A percentile compares a stretch with the other conserved stretches of the same genome.
phyloP scores from a whole-genome alignment of 495 filamentous ascomycete species.

The Penicillium salamii region DNA sequence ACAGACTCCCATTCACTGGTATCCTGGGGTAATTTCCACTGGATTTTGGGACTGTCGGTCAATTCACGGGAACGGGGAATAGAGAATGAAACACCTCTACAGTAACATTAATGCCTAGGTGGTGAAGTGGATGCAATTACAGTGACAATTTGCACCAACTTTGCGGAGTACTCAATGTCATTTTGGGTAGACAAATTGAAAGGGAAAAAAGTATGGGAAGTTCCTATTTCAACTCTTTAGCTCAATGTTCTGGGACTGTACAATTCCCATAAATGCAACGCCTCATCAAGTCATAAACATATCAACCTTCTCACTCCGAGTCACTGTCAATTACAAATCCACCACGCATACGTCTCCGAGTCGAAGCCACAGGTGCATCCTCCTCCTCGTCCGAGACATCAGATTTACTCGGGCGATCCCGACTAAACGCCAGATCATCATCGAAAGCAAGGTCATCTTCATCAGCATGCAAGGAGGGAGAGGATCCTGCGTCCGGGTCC shows the following conservation, averaged over 20 bases:
- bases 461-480: constrained; percentile 23
- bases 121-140: constrained; percentile 38
- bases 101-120: no score
- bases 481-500: constrained; percentile 25
- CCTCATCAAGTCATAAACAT: constrained; percentile 30
- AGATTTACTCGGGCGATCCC: constrained; percentile 19
- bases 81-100: constrained; percentile 45
- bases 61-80: constrained; percentile 34
- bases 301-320: constrained; percentile 36
- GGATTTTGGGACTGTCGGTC: constrained; percentile 25
- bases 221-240: background rate
- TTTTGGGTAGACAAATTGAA: background rate
- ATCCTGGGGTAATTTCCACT: constrained; percentile 40
- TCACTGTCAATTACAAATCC: constrained; percentile 53
- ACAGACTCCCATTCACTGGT: constrained; percentile 38
- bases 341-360: constrained; percentile 40
- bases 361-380: constrained; percentile 28
- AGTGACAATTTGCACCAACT: constrained; percentile 52
- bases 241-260: constrained; percentile 11
- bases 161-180: constrained; percentile 2
- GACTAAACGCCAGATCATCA: constrained; percentile 37
- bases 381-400: constrained; percentile 18
- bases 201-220: background rate
- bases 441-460: constrained; percentile 39
- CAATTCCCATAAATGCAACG: constrained; percentile 21